A percentile compares a stretch with the other conserved stretches of the same genome.
phyloP scores from a whole-genome alignment of 139 green algal species.

The Pycnococcus provasolii region DNA sequence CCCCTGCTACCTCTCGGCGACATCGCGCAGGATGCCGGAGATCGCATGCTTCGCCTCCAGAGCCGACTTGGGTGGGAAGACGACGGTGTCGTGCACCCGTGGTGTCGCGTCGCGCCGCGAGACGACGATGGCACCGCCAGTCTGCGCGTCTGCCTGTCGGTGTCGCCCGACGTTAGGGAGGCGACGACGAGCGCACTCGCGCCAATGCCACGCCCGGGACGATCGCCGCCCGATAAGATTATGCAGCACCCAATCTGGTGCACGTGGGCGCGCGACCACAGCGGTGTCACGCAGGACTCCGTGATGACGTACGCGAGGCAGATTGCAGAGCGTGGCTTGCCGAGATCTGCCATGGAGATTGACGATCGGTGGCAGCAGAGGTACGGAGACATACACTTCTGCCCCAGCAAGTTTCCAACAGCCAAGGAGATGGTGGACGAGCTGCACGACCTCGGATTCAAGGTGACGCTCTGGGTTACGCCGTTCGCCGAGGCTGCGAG shows the following conservation, averaged over 20 bases:
- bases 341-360: conserved; percentile 44
- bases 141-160: conserved; percentile 31
- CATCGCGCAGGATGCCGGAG: conserved; percentile 15
- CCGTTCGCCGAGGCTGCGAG: conserved; percentile 51
- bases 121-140: neutral
- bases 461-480: conserved; percentile 57
- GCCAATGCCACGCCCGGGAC: conserved; percentile 29
- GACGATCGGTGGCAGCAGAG: conserved; percentile 41
- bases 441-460: conserved; percentile 51
- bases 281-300: conserved; percentile 40
- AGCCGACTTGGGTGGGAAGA: conserved; percentile 12
- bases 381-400: conserved; percentile 46
- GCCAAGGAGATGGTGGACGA: conserved; percentile 44
- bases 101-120: neutral
- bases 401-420: conserved; percentile 41
- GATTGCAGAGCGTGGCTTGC: conserved; percentile 40
- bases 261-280: conserved; percentile 52
- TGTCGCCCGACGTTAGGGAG: conserved; percentile 33
- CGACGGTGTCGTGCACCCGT: neutral
- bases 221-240: conserved; percentile 27
- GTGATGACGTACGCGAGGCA: conserved; percentile 47
- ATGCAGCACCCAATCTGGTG: conserved; percentile 51
- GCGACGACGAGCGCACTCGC: conserved; percentile 35
- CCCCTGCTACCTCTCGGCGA: conserved; percentile 32
- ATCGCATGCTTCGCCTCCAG: conserved; percentile 48